These are phyloP conservation scores for Apostasia ramifera DNA, from an alignment of 106 monocot species.

Conservation along the genomic window DNA sequence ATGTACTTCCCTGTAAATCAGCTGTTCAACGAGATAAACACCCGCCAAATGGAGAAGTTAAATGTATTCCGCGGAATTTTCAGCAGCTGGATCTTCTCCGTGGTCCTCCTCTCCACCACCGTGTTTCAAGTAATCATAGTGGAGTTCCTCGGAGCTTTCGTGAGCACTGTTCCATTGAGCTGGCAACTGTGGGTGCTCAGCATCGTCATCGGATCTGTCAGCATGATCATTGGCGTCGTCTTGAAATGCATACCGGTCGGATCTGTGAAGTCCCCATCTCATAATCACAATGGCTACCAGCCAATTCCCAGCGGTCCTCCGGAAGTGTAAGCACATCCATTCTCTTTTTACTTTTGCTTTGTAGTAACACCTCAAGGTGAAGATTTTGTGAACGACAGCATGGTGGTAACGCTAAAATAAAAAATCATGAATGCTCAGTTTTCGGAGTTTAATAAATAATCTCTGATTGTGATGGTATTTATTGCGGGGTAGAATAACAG, in stretches of 20 bases:
- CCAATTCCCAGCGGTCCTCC: conserved; percentile 62
- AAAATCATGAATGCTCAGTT: too few species aligned
- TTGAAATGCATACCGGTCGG: conserved; percentile 75
- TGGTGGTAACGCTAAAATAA: too few species aligned
- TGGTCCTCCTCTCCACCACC: conserved; percentile 39
- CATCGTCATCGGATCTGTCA: conserved; percentile 53
- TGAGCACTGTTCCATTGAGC: conserved; percentile 70
- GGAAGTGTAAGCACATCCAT: conserved; percentile 27
- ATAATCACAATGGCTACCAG: conserved; percentile 37
- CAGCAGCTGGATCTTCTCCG: conserved; percentile 65
- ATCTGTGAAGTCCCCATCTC: conserved; percentile 2
- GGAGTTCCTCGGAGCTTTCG: conserved; percentile 67
- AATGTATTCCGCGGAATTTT: conserved; percentile 77
- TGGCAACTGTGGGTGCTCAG: conserved; percentile 69
- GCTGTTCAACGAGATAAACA: conserved; percentile 96
- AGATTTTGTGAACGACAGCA: too few species aligned
- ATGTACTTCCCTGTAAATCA: conserved; percentile 12
- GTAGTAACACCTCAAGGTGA: too few species aligned
- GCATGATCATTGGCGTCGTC: conserved; percentile 61
- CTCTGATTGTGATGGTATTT: too few species aligned
- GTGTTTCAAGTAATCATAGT: conserved; percentile 80
- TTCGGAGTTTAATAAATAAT: too few species aligned
- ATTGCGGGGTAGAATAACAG: too few species aligned
- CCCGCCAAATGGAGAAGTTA: conserved; percentile 85
- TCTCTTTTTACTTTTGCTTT: background rate